phyloP scores from a whole-genome alignment of 257 asterid species.

The Lavandula angustifolia region DNA sequence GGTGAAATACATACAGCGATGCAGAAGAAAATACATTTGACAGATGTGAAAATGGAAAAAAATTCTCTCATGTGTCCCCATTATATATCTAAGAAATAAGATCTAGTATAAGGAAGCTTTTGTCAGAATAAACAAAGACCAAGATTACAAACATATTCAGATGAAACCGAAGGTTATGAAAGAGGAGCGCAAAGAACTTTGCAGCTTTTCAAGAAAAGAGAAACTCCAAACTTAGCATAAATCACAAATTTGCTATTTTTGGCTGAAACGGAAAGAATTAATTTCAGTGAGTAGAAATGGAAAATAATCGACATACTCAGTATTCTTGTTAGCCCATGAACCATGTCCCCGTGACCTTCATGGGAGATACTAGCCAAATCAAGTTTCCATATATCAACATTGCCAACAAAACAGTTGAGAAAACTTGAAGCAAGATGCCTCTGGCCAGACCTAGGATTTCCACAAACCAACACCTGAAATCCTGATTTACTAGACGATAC shows the following conservation, averaged over 20 bases:
- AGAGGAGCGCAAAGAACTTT: slow-evolving; percentile 24
- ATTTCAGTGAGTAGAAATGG: slow-evolving; percentile 15
- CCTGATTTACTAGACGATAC: slow-evolving; percentile 58
- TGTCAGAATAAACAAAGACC: slow-evolving; percentile 14
- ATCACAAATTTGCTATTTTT: slow-evolving; percentile 23
- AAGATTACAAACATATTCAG: slow-evolving; percentile 18
- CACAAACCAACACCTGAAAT: slow-evolving; percentile 78
- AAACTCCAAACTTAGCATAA: slow-evolving; percentile 12
- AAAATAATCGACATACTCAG: slow-evolving; percentile 61
- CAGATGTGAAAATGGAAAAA: background rate
- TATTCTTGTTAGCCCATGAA: slow-evolving; percentile 75
- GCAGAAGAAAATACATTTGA: slow-evolving; percentile 5
- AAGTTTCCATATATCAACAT: slow-evolving; percentile 76
- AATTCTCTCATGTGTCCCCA: slow-evolving; percentile 4
- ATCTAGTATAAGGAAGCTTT: background rate
- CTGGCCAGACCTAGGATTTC: slow-evolving; percentile 85
- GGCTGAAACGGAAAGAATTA: slow-evolving; percentile 23
- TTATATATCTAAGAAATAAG: background rate
- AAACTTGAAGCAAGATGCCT: slow-evolving; percentile 93
- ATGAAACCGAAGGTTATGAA: slow-evolving; percentile 9
- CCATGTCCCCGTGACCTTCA: slow-evolving; percentile 95
- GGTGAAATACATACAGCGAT: background rate
- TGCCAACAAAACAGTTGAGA: slow-evolving; percentile 87
- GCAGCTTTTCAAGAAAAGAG: slow-evolving; percentile 22
- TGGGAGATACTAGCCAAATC: slow-evolving; percentile 87